phyloP scores from a whole-genome alignment of 495 filamentous ascomycete genomes.

The Penicillium riverlandense region DNA sequence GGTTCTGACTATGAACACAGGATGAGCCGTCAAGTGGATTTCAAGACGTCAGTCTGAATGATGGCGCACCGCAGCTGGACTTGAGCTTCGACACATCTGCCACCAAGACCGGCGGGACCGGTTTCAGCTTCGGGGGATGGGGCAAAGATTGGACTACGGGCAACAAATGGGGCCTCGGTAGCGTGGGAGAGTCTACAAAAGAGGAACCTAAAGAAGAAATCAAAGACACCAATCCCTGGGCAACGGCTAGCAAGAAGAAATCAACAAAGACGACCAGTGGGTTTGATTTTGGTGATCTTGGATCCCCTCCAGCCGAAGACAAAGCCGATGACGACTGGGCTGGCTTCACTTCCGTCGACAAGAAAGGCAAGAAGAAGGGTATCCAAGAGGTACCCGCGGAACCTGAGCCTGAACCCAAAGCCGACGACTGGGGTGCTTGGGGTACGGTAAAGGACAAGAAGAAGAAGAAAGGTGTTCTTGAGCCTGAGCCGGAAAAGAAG shows the following conservation, averaged over 20 bases:
- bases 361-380: constrained; percentile 12
- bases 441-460: constrained; percentile 20
- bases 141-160: constrained; percentile 35
- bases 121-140: constrained; percentile 40
- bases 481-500: constrained; percentile 11
- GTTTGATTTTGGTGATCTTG: constrained; percentile 42
- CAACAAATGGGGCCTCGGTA: constrained; percentile 27
- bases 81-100: constrained; percentile 32
- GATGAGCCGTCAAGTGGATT: constrained; percentile 27
- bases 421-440: constrained; percentile 25
- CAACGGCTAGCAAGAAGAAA: constrained; percentile 27
- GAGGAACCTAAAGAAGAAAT: constrained; percentile 17
- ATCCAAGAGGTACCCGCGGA: constrained; percentile 2
- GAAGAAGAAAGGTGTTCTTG: constrained; percentile 20
- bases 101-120: constrained; percentile 22
- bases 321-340: constrained; percentile 15
- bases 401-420: constrained; percentile 12
- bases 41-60: constrained; percentile 39
- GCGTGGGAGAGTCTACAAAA: constrained; percentile 18
- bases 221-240: constrained; percentile 39
- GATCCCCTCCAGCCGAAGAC: constrained; percentile 17
- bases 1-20: constrained; percentile 5
- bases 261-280: constrained; percentile 25
- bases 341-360: constrained; percentile 7
- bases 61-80: constrained; percentile 37